Evolutionary conservation across 352 stramenopile species (phyloP), one percentile per base, ranked within the genome.

Genomic region (Bremia lactucae): DNA sequence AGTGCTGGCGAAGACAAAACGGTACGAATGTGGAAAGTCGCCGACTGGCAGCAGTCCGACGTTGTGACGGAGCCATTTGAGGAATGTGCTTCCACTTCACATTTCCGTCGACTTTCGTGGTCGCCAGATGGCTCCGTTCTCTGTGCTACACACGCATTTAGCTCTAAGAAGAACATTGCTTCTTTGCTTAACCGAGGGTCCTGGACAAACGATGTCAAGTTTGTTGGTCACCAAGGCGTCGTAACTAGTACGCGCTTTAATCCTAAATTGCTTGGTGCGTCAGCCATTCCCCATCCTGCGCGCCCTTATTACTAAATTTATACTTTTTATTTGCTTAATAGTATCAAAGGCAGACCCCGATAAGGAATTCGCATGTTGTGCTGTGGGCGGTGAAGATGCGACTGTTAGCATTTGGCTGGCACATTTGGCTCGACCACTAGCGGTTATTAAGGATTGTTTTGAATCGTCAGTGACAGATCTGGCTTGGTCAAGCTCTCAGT

Each of bases 1-100:
- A 93, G 80, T 44, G 76, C 80, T 28, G 80, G 80, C 26, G 80
- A 93, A 44, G 80, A 93, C 61, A 93, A 93, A 44, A 85, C 74
- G 0, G 76, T 93, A 33, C 74, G 74, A 6, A 67, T 93, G 46
- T 93, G 80, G 80, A 75, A 70, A 34, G 77, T 90, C 5, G 77
- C 85, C 24, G 68, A 76, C 36, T 93, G 77, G 77, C 62, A 93
- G 52, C 52, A 78, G 45, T 55, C 59, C 0, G 64, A 85, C 16
- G 49, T 80, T 6, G 71, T 87, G 36, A 55, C 60, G 2, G 72
- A 87, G 42, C 78, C 81, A 9, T 93, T 93, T 36, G 73, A 88
- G 39, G 36, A 60, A 8, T 88, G 77, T 44, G 70, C 81, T 13
- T 86, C 73, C 0, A 89, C 65, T 2, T 93, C 81, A 9, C 73